These are phyloP conservation scores for Myrica gale DNA, from an alignment of 306 rosid species.

Conservation along the genomic window DNA sequence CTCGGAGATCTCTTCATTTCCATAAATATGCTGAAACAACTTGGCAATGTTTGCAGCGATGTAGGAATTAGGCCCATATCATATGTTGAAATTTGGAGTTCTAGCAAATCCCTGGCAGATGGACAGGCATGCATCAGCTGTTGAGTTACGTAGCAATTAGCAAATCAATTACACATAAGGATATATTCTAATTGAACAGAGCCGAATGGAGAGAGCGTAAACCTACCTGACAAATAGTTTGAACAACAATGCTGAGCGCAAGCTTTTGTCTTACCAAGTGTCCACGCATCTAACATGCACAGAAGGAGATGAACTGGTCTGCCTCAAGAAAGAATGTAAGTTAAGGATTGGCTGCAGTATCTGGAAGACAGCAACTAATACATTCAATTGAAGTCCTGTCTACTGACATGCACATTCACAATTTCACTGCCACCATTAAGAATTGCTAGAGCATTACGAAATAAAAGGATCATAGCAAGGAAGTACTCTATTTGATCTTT, in stretches of 20 bases:
- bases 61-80: conserved; percentile 90
- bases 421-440: background rate
- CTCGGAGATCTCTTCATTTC: conserved; percentile 76
- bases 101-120: conserved; percentile 72
- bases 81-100: conserved; percentile 59
- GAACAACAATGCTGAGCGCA: conserved; percentile 79
- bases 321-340: conserved; percentile 67
- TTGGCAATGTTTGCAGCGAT: conserved; percentile 91
- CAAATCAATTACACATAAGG: conserved; percentile 18
- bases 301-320: conserved; percentile 68
- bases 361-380: conserved; percentile 75
- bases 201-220: background rate
- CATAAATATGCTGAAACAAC: conserved; percentile 71
- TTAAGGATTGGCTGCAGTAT: conserved; percentile 68
- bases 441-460: background rate
- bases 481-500: background rate
- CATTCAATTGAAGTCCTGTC: background rate
- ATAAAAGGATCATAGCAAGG: background rate
- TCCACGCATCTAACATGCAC: conserved; percentile 80
- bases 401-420: background rate
- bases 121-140: background rate
- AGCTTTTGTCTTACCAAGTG: conserved; percentile 75
- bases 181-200: background rate
- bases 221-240: conserved; percentile 81
- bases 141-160: conserved; percentile 1